Percentiles rank a stretch among this genome's conserved stretches.
Evolutionary conservation across 2,329 filamentous ascomycete genomes (phyloP).

Genomic region (Neoscytalidium dimidiatum): DNA sequence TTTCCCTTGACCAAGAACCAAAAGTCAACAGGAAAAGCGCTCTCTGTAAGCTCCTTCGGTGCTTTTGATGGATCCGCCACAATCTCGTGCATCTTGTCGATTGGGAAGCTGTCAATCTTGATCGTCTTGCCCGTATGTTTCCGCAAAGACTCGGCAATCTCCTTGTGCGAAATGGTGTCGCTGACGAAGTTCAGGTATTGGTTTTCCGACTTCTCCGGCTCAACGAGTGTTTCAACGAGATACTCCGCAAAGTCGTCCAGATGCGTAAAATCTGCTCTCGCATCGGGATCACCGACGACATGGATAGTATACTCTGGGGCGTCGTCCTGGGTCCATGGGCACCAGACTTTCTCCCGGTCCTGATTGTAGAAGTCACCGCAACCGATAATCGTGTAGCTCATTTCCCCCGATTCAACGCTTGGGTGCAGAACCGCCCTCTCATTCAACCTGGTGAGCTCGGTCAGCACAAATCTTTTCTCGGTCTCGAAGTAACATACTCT

Average conservation of each 20-base stretch:
- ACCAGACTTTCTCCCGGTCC: slow-evolving; percentile 29
- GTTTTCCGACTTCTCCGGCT: slow-evolving; percentile 28
- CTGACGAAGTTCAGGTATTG: slow-evolving; percentile 27
- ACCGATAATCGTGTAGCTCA: slow-evolving; percentile 34
- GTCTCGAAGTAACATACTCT: neutral
- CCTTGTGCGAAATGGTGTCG: slow-evolving; percentile 27
- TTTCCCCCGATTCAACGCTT: slow-evolving; percentile 25
- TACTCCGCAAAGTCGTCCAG: slow-evolving; percentile 30
- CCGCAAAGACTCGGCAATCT: slow-evolving; percentile 26
- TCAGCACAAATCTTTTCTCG: neutral
- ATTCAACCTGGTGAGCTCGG: slow-evolving; percentile 24
- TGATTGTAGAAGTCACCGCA: slow-evolving; percentile 36
- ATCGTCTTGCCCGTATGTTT: slow-evolving; percentile 26
- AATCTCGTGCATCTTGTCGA: slow-evolving; percentile 26
- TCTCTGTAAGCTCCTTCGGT: slow-evolving; percentile 23
- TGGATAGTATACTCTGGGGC: slow-evolving; percentile 27
- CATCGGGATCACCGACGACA: slow-evolving; percentile 28
- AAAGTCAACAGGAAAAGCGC: slow-evolving; percentile 28
- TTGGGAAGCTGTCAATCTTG: slow-evolving; percentile 14
- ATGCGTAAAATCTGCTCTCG: slow-evolving; percentile 28
- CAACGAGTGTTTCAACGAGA: slow-evolving; percentile 27
- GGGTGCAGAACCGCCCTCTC: slow-evolving; percentile 26
- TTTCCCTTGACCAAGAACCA: slow-evolving; percentile 29
- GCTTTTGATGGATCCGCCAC: slow-evolving; percentile 1
- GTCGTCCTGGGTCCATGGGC: slow-evolving; percentile 28